Evolutionary conservation across 176 grass and related monocot species (phyloP).

Genomic region (Aegilops longissima): DNA sequence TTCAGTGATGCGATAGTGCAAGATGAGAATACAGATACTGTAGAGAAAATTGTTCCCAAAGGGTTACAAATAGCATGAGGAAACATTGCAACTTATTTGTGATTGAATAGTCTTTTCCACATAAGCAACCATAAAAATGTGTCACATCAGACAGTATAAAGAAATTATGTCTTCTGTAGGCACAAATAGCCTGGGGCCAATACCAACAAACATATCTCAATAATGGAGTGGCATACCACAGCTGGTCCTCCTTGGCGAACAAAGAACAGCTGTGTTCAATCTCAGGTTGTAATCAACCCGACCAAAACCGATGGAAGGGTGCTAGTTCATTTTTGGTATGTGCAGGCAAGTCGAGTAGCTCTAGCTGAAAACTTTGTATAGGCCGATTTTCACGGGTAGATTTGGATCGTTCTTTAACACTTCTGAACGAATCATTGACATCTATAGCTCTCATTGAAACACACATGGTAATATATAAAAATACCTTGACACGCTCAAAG

Average conservation of each 20-base stretch:
- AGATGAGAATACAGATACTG: neutral
- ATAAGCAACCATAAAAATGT: neutral
- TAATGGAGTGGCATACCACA: neutral
- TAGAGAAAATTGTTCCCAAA: neutral
- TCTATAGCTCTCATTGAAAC: neutral
- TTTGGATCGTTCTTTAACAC: neutral
- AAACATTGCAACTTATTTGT: neutral
- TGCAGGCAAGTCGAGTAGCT: neutral
- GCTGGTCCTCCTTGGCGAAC: neutral
- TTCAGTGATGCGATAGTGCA: neutral
- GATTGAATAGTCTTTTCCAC: neutral
- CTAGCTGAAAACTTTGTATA: neutral
- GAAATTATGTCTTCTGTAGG: neutral
- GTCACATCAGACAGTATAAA: too few species aligned
- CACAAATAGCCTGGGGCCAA: neutral
- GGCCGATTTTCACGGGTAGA: neutral
- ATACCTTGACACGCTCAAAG: constrained; percentile 96
- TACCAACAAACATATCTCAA: neutral
- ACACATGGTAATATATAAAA: neutral
- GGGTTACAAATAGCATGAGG: neutral
- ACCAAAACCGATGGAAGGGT: neutral
- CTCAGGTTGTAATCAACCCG: neutral
- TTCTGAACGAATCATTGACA: neutral
- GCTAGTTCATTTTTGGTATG: neutral
- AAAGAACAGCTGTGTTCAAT: neutral